phyloP scores from a whole-genome alignment of 1,139 yeast genomes.

The Pichia cactophila region DNA sequence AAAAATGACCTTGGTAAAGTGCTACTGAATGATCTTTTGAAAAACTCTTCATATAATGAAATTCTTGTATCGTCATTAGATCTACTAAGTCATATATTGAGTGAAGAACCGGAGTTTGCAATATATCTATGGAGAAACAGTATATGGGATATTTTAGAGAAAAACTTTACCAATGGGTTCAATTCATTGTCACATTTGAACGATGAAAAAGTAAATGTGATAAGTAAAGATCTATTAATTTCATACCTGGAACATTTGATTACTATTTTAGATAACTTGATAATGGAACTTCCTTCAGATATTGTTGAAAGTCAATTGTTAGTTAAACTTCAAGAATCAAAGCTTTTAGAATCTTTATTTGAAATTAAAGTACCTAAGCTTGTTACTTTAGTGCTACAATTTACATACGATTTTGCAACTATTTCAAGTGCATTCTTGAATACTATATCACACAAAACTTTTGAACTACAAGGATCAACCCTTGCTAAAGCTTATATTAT shows the following conservation, averaged over 20 bases:
- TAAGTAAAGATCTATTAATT: slow-evolving; percentile 43
- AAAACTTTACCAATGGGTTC: slow-evolving; percentile 42
- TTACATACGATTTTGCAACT: slow-evolving; percentile 55
- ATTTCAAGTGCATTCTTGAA: slow-evolving; percentile 54
- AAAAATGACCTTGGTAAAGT: slow-evolving; percentile 64
- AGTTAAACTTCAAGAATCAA: slow-evolving; percentile 31
- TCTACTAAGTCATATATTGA: slow-evolving; percentile 68
- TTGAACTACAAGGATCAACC: slow-evolving; percentile 6
- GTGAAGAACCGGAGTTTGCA: slow-evolving; percentile 85
- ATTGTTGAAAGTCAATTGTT: slow-evolving; percentile 45
- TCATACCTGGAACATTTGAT: slow-evolving; percentile 61
- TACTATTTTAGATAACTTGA: slow-evolving; percentile 57
- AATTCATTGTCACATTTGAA: slow-evolving; percentile 40
- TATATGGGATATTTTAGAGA: slow-evolving; percentile 55
- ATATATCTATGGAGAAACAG: slow-evolving; percentile 70
- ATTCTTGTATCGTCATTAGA: slow-evolving; percentile 77
- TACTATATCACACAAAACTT: slow-evolving; percentile 22
- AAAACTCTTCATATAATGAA: slow-evolving; percentile 31
- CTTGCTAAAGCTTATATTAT: slow-evolving; percentile 46
- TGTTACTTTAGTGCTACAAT: slow-evolving; percentile 3
- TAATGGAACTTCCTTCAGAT: slow-evolving; percentile 54
- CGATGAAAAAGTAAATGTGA: slow-evolving; percentile 28
- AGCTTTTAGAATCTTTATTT: slow-evolving; percentile 36
- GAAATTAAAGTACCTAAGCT: slow-evolving; percentile 7
- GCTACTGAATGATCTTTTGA: slow-evolving; percentile 31